Evolutionary conservation across 2,329 filamentous ascomycete genomes (phyloP), one percentile per base, ranked within the genome.

Genomic region (Xylaria digitata): DNA sequence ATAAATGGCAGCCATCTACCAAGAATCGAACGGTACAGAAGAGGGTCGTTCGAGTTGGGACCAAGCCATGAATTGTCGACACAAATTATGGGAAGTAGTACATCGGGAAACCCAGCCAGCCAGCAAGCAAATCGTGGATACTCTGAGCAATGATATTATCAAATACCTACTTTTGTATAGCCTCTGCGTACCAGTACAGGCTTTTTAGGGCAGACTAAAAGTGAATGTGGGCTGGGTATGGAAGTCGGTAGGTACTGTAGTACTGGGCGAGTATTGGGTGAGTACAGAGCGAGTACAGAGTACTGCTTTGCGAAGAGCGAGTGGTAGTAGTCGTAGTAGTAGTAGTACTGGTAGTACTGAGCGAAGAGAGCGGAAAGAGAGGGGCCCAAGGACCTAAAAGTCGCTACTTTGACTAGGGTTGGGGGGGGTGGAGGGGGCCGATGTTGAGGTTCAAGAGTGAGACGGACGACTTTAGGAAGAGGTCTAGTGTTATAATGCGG

Each of bases 1-100:
- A 66, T 64, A 62, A 54, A 67, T 58, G 60, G 61, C 61, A 72
- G 70, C 71, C 70, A 73, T 73, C 70, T 66, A 73, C 69, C 63
- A 64, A 46, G 43, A 63, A 55, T 63, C 50, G 63, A 56, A 55
- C 4, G 50, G 63, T 46, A 50, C 52, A 65, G 61, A 61, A 43
- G 53, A 63, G 54, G 57, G 54, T 50, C 45, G 65, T 65, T 43
- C 40, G 52, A 65, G 43, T 64, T 56, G 63, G 59, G 34, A 56
- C 55, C 48, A 50, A 30, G 66, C 58, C 61, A 58, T 65, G 46
- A 32, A 61, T 23, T 62, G 45, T 68, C 53, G 52, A 66, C 42
- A 19, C 59, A 32, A 53, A 61, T 62, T 63, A 64, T 46, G 54
- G 66, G 19, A 26, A 26, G 26, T 21, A 59, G 61, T 49, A 58